A percentile compares a stretch with the other conserved stretches of the same genome.
These are phyloP conservation scores for Nemania serpens DNA, from an alignment of 2,329 filamentous ascomycete species.

Conservation along the genomic window DNA sequence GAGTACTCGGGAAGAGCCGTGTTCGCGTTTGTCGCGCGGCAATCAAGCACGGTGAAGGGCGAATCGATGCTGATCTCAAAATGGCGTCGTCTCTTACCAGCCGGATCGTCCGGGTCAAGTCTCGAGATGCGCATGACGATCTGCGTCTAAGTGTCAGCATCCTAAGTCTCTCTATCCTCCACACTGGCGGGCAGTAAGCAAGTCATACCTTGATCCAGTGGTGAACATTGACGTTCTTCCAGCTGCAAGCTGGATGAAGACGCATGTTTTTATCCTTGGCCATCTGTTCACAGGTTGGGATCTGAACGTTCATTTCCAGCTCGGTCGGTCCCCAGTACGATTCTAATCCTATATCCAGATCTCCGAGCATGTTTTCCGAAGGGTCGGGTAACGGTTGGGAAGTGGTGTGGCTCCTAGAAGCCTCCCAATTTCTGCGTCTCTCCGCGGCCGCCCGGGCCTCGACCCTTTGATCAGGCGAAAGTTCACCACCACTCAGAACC, in stretches of 20 bases:
- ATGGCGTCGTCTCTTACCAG: slow-evolving; percentile 74
- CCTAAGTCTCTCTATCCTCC: not conserved
- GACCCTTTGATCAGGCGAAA: slow-evolving; percentile 56
- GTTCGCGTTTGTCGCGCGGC: slow-evolving; percentile 89
- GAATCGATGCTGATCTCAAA: slow-evolving; percentile 98
- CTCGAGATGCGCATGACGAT: slow-evolving; percentile 93
- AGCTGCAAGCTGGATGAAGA: slow-evolving; percentile 89
- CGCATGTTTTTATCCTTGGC: slow-evolving; percentile 68
- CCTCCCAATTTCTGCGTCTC: slow-evolving; percentile 59
- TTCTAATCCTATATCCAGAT: slow-evolving; percentile 72
- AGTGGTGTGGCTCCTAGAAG: slow-evolving; percentile 46
- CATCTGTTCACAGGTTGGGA: slow-evolving; percentile 88
- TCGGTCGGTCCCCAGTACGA: slow-evolving; percentile 84
- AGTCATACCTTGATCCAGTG: slow-evolving; percentile 87
- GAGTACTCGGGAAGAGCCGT: slow-evolving; percentile 81
- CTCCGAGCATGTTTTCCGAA: slow-evolving; percentile 76
- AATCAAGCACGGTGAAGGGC: slow-evolving; percentile 90
- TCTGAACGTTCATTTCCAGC: slow-evolving; percentile 91
- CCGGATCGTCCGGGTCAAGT: slow-evolving; percentile 75
- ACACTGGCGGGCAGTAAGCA: too few species aligned
- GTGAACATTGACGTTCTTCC: slow-evolving; percentile 90
- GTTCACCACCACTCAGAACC: slow-evolving; percentile 79
- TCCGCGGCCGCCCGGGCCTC: slow-evolving; percentile 54
- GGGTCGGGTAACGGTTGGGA: slow-evolving; percentile 54
- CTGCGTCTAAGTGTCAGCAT: slow-evolving; percentile 47